Evolutionary conservation across 192 early-diverging fungal genomes (phyloP).

Genomic region (Entrophospora sp.): DNA sequence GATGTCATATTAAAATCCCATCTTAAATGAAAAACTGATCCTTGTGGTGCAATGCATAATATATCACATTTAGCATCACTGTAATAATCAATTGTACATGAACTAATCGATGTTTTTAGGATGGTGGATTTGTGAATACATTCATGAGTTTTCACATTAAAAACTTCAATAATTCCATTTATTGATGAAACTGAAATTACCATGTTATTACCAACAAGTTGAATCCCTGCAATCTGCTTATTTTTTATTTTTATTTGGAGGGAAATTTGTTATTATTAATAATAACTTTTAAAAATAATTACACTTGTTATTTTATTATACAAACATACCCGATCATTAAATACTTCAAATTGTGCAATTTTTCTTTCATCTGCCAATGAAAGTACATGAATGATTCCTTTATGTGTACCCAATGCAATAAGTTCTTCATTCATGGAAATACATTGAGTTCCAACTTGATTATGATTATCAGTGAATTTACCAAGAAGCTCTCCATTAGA

Average conservation of each 20-base stretch:
- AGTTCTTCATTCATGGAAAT: background rate
- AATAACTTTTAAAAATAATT: background rate
- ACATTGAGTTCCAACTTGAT: constrained; percentile 7
- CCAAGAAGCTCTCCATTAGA: background rate
- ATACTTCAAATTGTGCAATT: background rate
- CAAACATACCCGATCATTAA: background rate
- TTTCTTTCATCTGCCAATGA: background rate
- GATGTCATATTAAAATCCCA: too few relatives aligned
- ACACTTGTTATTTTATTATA: too few relatives aligned
- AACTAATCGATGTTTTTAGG: background rate
- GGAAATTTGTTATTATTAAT: too few relatives aligned
- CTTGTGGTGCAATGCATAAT: background rate
- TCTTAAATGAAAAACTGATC: background rate
- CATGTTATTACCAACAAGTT: background rate
- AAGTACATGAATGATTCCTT: background rate
- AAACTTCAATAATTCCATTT: background rate
- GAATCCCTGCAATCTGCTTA: background rate
- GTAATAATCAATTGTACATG: background rate
- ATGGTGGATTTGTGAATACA: background rate
- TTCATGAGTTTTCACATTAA: background rate
- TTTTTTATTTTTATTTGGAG: too few relatives aligned
- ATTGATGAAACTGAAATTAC: background rate
- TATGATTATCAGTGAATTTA: background rate
- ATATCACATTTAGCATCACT: background rate
- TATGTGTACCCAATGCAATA: constrained; percentile 1